Conservation (phyloP, 2,329 filamentous ascomycete species). For the Sporothrix humicola region DNA sequence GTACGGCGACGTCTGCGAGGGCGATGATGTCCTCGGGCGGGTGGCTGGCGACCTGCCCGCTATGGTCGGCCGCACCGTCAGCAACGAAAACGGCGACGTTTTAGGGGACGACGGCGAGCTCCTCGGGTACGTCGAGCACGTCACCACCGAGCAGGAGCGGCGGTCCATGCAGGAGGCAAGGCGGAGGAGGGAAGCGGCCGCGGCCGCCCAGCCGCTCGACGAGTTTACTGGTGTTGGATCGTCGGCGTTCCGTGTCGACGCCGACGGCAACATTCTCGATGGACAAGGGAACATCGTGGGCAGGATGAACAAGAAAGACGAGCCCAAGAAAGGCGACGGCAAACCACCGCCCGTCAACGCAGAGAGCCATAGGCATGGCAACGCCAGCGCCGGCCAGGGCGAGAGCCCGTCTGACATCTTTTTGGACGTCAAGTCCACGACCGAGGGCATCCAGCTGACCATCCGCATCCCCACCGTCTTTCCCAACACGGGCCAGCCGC, state of each 20-base stretch:
- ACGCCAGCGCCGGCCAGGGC: conserved; percentile 40
- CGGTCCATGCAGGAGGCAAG: background rate
- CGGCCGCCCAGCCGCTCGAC: conserved; percentile 39
- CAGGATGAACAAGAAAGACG: conserved; percentile 51
- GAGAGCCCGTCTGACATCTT: conserved; percentile 60
- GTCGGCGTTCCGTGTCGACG: conserved; percentile 51
- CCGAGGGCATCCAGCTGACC: conserved; percentile 62
- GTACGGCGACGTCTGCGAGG: conserved; percentile 60
- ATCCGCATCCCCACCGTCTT: conserved; percentile 64
- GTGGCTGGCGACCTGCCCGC: conserved; percentile 61
- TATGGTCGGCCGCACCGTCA: conserved; percentile 58
- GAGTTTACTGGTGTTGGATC: too few relatives aligned
- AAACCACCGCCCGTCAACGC: conserved; percentile 40
- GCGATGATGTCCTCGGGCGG: conserved; percentile 57
- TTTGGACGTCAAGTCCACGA: conserved; percentile 63
- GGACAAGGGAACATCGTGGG: conserved; percentile 54
- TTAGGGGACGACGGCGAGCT: conserved; percentile 52
- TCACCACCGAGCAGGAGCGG: conserved; percentile 36
- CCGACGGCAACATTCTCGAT: conserved; percentile 54
- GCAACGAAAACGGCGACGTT: conserved; percentile 52
- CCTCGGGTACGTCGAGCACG: conserved; percentile 53
- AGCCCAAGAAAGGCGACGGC: conserved; percentile 39
- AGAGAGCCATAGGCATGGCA: conserved; percentile 45
- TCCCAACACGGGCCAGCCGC: conserved; percentile 44
- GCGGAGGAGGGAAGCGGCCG: background rate